Conservation (phyloP, 345 rosid species). For the Lagerstroemia speciosa region DNA sequence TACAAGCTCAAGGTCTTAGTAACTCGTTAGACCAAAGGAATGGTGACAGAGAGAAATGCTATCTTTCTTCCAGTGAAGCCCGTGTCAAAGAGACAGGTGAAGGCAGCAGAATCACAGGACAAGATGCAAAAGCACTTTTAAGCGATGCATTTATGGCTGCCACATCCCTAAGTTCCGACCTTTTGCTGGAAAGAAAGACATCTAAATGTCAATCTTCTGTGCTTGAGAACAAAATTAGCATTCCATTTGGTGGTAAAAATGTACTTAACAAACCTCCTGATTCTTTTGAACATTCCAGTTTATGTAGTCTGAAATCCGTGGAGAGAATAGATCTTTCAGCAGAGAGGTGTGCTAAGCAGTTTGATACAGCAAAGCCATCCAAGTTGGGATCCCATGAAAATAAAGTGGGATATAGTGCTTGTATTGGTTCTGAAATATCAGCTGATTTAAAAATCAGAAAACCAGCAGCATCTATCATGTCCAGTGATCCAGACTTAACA, state of each 20-base stretch:
- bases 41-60: not conserved
- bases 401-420: not conserved
- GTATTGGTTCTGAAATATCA: conserved; percentile 8
- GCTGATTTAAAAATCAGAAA: not conserved
- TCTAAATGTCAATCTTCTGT: not conserved
- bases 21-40: conserved; percentile 14
- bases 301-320: conserved; percentile 4
- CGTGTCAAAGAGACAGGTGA: conserved; percentile 15
- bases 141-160: conserved; percentile 9
- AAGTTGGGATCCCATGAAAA: conserved; percentile 6
- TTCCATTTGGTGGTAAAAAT: conserved; percentile 6
- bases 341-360: conserved; percentile 1
- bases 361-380: conserved; percentile 13
- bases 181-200: conserved; percentile 9
- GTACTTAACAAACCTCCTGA: not conserved
- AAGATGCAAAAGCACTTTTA: conserved; percentile 9
- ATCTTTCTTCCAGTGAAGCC: not conserved
- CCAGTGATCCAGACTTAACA: not conserved
- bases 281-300: conserved; percentile 4
- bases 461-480: not conserved
- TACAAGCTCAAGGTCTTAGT: conserved; percentile 6
- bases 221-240: conserved; percentile 5
- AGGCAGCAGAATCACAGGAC: conserved; percentile 17
- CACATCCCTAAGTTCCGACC: conserved; percentile 3
- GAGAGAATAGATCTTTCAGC: conserved; percentile 6